Evolutionary conservation across 1,284 basidiomycete species (phyloP), one percentile per base, ranked within the genome.

Genomic region (Leucoagaricus sp.): DNA sequence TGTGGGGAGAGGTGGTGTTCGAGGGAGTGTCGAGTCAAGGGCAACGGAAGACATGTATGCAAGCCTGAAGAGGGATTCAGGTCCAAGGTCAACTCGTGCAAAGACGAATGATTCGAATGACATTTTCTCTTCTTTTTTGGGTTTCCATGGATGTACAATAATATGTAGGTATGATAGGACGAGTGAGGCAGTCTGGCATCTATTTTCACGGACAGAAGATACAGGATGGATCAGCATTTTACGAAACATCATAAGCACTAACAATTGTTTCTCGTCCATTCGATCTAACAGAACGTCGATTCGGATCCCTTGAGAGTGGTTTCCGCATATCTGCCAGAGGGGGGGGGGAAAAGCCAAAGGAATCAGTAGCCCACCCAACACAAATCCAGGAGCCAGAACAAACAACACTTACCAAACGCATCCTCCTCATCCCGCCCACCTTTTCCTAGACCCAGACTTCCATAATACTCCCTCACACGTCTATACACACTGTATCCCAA

Each of bases 401-500:
- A 17, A 28, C 19, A 17, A 5, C 15, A 82, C 90, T 64, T 71
- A 94, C 93, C 94, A 71, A 89, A 96, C 13, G 91, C 94, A 69
- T 96, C 93, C 66, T 94, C 92, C 67, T 96, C 93, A 56, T 93
- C 90, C 64, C 82, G 76, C 19, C 82, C 82, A 8, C 83, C 86
- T 60, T 83, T 83, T 9, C 89, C 77, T 44, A 83, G 68, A 2
- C 88, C 88, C 10, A 93, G 74, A 56, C 80, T 87, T 12, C 87
- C 88, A 72, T 96, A 96, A 71, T 96, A 96, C 65, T 92, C 91
- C 59, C 82, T 80, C 44, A 96, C 93, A 57, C 89, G 77, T 36
- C 93, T 77, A 71, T 91, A 96, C 12, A 96, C 91, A 63, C 87
- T 90, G 65, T 96, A 96, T 2, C 91, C 93, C 64, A 95, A 75